These are phyloP conservation scores for Pseudogymnoascus sp. DNA, from an alignment of 2,329 filamentous ascomycete genomes.

Conservation along the genomic window DNA sequence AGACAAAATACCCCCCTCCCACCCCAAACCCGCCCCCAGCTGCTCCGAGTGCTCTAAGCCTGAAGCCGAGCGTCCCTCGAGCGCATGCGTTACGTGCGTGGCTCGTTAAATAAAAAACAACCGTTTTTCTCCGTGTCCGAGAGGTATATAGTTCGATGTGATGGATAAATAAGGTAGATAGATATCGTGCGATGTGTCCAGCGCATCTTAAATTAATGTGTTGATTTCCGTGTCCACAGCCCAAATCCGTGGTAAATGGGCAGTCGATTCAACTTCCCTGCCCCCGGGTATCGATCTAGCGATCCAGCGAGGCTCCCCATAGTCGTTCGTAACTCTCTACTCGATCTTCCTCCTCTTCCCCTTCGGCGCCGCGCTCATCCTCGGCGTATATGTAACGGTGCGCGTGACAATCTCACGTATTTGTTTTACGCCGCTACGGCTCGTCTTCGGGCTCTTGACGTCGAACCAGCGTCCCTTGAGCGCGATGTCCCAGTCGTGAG, in stretches of 20 bases:
- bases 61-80: neutral
- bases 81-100: neutral
- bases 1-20: neutral
- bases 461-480: slow-evolving; percentile 58
- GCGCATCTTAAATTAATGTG: slow-evolving; percentile 3
- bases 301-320: neutral
- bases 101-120: neutral
- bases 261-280: neutral
- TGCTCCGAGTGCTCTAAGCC: neutral
- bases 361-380: slow-evolving; percentile 81
- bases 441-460: slow-evolving; percentile 43
- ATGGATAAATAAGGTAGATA: slow-evolving; percentile 2
- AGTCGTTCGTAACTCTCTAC: slow-evolving; percentile 21
- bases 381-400: slow-evolving; percentile 82
- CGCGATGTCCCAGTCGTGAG: slow-evolving; percentile 70
- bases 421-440: slow-evolving; percentile 55
- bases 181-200: neutral
- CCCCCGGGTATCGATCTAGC: neutral
- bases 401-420: slow-evolving; percentile 90
- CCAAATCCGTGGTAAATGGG: neutral
- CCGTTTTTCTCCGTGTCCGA: neutral
- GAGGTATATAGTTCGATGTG: slow-evolving; percentile 1
- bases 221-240: neutral
- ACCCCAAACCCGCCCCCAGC: neutral
- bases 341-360: slow-evolving; percentile 80